phyloP scores from a whole-genome alignment of 306 rosid species.

The Quercus agrifolia region DNA sequence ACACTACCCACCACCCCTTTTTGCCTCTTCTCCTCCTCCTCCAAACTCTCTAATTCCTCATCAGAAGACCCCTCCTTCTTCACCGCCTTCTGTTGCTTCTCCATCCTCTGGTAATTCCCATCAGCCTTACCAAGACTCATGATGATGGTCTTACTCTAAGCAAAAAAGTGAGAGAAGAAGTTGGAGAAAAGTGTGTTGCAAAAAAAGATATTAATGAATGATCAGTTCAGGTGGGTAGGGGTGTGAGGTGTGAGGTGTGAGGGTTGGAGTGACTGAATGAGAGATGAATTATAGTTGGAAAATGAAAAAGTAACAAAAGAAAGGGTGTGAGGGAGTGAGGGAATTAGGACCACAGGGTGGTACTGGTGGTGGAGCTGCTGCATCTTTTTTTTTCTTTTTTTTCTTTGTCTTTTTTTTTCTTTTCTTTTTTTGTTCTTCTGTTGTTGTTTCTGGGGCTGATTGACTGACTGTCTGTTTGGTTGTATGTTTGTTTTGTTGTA shows the following conservation, averaged over 20 bases:
- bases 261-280: not conserved
- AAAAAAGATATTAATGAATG: conserved; percentile 7
- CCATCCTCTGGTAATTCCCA: conserved; percentile 22
- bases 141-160: not conserved
- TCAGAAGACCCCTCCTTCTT: conserved; percentile 25
- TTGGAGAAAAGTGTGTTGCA: not conserved
- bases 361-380: not conserved
- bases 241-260: conserved; percentile 6
- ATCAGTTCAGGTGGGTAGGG: not conserved
- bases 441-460: not conserved
- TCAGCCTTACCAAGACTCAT: conserved; percentile 36
- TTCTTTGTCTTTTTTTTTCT: not conserved
- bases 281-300: conserved; percentile 9
- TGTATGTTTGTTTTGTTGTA: conserved; percentile 4
- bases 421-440: not conserved
- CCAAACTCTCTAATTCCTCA: conserved; percentile 6
- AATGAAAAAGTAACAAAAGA: not conserved
- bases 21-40: conserved; percentile 37
- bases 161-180: not conserved
- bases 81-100: conserved; percentile 29
- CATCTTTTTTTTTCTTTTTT: conserved; percentile 15
- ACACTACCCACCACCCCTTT: conserved; percentile 12
- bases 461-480: no score
- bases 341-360: conserved; percentile 45
- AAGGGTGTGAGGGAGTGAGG: conserved; percentile 12